Evolutionary conservation across 1,139 yeast species (phyloP), one percentile per base, ranked within the genome.

Genomic region (Sugiyamaella castrensis): DNA sequence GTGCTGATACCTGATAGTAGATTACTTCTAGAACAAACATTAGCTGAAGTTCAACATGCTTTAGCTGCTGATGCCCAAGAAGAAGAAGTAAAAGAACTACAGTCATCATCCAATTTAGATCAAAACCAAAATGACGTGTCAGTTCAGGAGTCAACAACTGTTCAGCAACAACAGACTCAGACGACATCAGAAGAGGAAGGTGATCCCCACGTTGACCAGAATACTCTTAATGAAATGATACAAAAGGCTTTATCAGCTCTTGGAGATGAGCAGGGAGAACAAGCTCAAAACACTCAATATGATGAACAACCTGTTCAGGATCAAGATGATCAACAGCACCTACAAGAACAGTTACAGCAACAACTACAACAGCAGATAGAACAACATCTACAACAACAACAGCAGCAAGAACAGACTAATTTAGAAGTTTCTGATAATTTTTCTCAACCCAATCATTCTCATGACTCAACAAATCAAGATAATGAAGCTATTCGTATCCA

Each of bases 21-120:
- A 10, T 27, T 42, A 16, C 13, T 42, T n/a, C n/a, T 42, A 15
- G 46, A 42, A n/a, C 46, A 42, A 28, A 42, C 40, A 12, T 16
- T 42, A 29, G 46, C 46, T 13, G 40, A 42, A 34, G 46, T 42
- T 12, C 46, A 42, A 15, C 35, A 28, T 30, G 46, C 46, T 15
- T 28, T 42, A 28, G 46, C 40, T 4, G 46, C 12, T 19, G 5
- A 19, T 4, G 24, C 24, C 5, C 24, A 19, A 19, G 24, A 19
- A 19, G 24, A 19, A 19, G 24, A 19, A 19, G 24, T 5, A 19
- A 19, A 19, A 19, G 24, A 19, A 19, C 24, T 4, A 19, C 24
- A 19, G 5, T 19, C 24, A 19, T 19, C 24, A 19, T 19, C 24
- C 5, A 5, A 19, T 19, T 19, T 19, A 19, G 24, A 19, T 19